Base-by-base conservation (phyloP, 768 basidiomycete genomes). In the Krasilnikovozyma curviuscula region DNA sequence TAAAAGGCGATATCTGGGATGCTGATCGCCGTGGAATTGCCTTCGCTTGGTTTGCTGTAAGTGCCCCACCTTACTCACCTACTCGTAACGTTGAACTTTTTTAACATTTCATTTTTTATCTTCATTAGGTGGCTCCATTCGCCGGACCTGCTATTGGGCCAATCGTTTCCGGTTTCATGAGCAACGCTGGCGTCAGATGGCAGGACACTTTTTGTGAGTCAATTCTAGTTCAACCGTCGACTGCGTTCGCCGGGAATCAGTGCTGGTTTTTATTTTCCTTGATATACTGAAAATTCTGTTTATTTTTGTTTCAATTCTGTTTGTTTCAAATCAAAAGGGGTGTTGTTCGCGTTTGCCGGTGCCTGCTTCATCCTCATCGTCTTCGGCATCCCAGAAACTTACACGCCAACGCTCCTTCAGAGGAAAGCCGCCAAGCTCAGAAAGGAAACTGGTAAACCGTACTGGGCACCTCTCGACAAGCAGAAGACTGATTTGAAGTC, bases 121-220 rank as follows among this genome's bases (percentile, higher is more conserved):
- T n/a, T n/a, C n/a, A n/a, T n/a, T n/a, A 57, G n/a, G 46, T 66
- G 3, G 65, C 66, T 3, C 66, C 66, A 0, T 68, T 68, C 37
- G 65, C 65, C 10, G 65, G 65, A 16, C 62, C 64, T 1, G 57
- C 59, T 1, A 45, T 63, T n/a, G 63, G 63, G 7, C 66, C 66
- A 0, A 63, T 66, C 48, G 61, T 67, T 7, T 55, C 60, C 8
- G 66, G 66, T 1, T 64, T 57, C 50, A 66, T 66, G 46, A 46
- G 45, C 9, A 59, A 60, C n/a, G 54, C 60, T 9, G 61, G 61
- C 0, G 56, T 59, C 43, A 49, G 40, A 40, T 66, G 62, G 63
- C 41, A 46, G 60, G 60, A 58, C 58, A 64, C 12, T 63, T 55
- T 48, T 64, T 61, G 9, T 31, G 30, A 16, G 6, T 52, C 12